Evolutionary conservation across 805 yeast genomes (phyloP).

Genomic region (Candida schatavii): DNA sequence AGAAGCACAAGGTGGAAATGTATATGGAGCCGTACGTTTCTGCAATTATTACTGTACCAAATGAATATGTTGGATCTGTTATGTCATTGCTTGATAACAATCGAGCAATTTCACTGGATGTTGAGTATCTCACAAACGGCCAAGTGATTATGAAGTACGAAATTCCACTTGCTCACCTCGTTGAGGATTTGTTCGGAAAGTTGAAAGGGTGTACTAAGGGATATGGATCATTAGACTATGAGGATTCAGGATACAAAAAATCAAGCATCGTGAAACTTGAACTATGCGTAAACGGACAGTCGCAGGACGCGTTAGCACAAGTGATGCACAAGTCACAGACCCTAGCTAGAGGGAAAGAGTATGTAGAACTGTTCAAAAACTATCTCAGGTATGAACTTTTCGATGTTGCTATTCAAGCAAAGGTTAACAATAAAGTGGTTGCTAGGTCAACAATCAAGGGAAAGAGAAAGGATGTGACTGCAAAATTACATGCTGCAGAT

Average conservation of each 20-base stretch:
- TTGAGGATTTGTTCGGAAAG: slow-evolving; percentile 94
- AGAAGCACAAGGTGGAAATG: slow-evolving; percentile 45
- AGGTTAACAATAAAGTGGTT: slow-evolving; percentile 71
- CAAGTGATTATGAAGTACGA: slow-evolving; percentile 80
- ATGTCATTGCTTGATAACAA: slow-evolving; percentile 82
- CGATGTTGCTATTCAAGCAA: slow-evolving; percentile 91
- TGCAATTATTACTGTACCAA: slow-evolving; percentile 87
- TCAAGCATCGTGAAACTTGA: slow-evolving; percentile 86
- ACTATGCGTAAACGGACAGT: slow-evolving; percentile 79
- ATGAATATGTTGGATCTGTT: slow-evolving; percentile 82
- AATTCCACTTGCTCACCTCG: slow-evolving; percentile 83
- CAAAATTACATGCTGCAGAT: slow-evolving; percentile 91
- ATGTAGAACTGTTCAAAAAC: slow-evolving; percentile 80
- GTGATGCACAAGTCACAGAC: slow-evolving; percentile 84
- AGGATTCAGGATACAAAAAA: slow-evolving; percentile 81
- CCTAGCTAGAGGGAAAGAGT: slow-evolving; percentile 68
- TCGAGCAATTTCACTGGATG: slow-evolving; percentile 78
- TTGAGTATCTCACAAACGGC: slow-evolving; percentile 72
- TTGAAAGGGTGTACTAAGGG: slow-evolving; percentile 88
- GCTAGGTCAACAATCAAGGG: slow-evolving; percentile 95
- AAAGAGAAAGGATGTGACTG: slow-evolving; percentile 90
- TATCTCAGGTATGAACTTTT: slow-evolving; percentile 79
- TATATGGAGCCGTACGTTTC: slow-evolving; percentile 85
- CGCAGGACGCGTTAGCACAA: slow-evolving; percentile 90
- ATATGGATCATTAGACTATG: slow-evolving; percentile 91